These are phyloP conservation scores for Podospora didyma DNA, from an alignment of 495 filamentous ascomycete species.

Conservation along the genomic window DNA sequence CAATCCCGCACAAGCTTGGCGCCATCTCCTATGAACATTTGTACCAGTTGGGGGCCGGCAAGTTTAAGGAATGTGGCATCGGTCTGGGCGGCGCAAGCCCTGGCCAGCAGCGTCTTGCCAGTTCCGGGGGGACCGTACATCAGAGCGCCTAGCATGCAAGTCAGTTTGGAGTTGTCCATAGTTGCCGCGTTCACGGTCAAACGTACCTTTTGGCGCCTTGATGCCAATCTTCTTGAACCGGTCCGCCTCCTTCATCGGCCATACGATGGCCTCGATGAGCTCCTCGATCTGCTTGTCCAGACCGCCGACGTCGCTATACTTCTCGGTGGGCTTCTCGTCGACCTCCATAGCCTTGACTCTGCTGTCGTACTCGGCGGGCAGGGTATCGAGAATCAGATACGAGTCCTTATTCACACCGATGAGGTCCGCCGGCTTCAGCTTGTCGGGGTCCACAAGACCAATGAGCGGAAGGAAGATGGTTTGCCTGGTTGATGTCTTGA, in stretches of 20 bases:
- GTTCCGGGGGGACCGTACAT: constrained; percentile 99
- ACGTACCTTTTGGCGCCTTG: constrained; percentile 95
- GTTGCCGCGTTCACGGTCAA: background rate
- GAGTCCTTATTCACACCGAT: constrained; percentile 99
- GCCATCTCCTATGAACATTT: constrained; percentile 99
- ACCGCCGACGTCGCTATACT: constrained; percentile 97
- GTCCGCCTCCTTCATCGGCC: constrained; percentile 99
- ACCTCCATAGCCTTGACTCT: constrained; percentile 99
- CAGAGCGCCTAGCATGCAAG: constrained; percentile 62
- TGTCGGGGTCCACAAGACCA: constrained; percentile 90
- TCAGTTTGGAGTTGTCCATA: background rate
- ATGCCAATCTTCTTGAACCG: constrained; percentile 99
- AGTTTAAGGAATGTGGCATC: constrained; percentile 99
- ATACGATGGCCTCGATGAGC: constrained; percentile 97
- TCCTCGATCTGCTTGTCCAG: constrained; percentile 99
- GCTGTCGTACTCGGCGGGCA: constrained; percentile 99
- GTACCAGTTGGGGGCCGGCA: constrained; percentile 95
- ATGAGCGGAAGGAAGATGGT: constrained; percentile 99
- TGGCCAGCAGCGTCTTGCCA: constrained; percentile 93
- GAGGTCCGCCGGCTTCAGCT: constrained; percentile 88
- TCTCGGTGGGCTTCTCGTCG: constrained; percentile 98
- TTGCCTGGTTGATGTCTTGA: constrained; percentile 99
- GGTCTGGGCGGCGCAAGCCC: constrained; percentile 95
- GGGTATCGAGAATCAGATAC: constrained; percentile 95
- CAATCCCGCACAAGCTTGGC: constrained; percentile 97